These are phyloP conservation scores for Corylus americana DNA, from an alignment of 306 rosid species.

Conservation along the genomic window DNA sequence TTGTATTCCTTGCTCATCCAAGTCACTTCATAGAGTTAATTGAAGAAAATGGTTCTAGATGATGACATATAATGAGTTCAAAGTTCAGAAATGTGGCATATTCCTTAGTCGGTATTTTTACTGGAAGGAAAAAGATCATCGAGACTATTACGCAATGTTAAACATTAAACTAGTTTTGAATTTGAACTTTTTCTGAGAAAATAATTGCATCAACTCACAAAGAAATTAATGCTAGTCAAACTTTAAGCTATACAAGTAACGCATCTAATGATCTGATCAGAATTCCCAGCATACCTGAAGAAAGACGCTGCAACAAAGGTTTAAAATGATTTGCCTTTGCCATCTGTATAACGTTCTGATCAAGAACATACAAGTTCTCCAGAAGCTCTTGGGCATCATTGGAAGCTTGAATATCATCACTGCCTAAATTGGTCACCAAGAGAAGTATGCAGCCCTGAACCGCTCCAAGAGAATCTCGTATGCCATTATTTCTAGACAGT, in stretches of 20 bases:
- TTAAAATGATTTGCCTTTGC: conserved; percentile 69
- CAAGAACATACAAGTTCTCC: conserved; percentile 56
- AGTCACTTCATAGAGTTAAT: conserved; percentile 1
- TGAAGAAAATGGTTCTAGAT: conserved; percentile 5
- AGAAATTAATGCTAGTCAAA: background rate
- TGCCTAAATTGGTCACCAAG: conserved; percentile 50
- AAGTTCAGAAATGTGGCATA: background rate
- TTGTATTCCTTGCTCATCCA: background rate
- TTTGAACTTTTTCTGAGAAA: background rate
- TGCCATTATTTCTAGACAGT: conserved; percentile 40
- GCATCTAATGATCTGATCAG: background rate
- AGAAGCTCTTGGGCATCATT: conserved; percentile 51
- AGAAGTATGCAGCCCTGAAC: conserved; percentile 76
- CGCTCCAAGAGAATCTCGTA: conserved; percentile 49
- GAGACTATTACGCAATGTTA: background rate
- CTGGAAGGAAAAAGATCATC: background rate
- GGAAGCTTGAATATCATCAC: conserved; percentile 56
- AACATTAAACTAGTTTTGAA: background rate
- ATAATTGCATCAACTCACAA: background rate
- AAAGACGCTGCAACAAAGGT: conserved; percentile 59
- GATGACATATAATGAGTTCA: conserved; percentile 1
- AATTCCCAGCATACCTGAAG: conserved; percentile 54
- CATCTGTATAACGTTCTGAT: conserved; percentile 66
- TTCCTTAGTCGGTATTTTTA: background rate
- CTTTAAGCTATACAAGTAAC: background rate